Conservation (phyloP, 2,329 filamentous ascomycete genomes). For the Arthrobotrys pseudoclavata region DNA sequence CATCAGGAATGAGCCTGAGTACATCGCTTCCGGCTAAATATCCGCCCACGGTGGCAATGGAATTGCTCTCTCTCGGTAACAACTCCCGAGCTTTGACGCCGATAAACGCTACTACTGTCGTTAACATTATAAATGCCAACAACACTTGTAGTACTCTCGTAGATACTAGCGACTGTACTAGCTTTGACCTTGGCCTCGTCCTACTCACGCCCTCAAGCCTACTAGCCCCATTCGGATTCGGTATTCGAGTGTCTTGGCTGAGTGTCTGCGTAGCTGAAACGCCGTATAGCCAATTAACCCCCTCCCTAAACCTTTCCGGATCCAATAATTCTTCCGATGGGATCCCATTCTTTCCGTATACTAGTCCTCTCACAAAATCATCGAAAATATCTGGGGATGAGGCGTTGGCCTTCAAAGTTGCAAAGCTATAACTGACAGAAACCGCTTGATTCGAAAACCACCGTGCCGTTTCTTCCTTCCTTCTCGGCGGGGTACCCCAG, state of each 20-base stretch:
- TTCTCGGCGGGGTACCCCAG: slow-evolving; percentile 6
- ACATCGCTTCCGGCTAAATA: slow-evolving; percentile 64
- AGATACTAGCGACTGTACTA: slow-evolving; percentile 63
- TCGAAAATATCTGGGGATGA: slow-evolving; percentile 30
- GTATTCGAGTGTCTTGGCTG: slow-evolving; percentile 55
- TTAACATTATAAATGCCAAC: slow-evolving; percentile 64
- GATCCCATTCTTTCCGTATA: slow-evolving; percentile 40
- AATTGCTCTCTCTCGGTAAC: slow-evolving; percentile 64
- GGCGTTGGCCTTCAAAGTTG: slow-evolving; percentile 19
- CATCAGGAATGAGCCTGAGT: slow-evolving; percentile 62
- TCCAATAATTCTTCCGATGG: slow-evolving; percentile 28
- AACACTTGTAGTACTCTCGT: slow-evolving; percentile 64
- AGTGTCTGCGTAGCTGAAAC: slow-evolving; percentile 64
- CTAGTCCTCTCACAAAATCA: slow-evolving; percentile 40
- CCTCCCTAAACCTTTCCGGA: slow-evolving; percentile 37
- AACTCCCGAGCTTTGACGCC: slow-evolving; percentile 62
- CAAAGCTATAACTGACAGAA: slow-evolving; percentile 34
- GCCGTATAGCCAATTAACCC: slow-evolving; percentile 61
- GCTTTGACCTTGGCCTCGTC: slow-evolving; percentile 31
- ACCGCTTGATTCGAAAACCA: slow-evolving; percentile 46
- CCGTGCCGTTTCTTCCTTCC: slow-evolving; percentile 28
- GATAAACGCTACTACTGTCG: slow-evolving; percentile 62
- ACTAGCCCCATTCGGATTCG: slow-evolving; percentile 14
- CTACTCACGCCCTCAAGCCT: slow-evolving; percentile 39
- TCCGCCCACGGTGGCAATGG: slow-evolving; percentile 63